phyloP scores from a whole-genome alignment of 371 early-diverging fungal species.

The Mortierella sp. region DNA sequence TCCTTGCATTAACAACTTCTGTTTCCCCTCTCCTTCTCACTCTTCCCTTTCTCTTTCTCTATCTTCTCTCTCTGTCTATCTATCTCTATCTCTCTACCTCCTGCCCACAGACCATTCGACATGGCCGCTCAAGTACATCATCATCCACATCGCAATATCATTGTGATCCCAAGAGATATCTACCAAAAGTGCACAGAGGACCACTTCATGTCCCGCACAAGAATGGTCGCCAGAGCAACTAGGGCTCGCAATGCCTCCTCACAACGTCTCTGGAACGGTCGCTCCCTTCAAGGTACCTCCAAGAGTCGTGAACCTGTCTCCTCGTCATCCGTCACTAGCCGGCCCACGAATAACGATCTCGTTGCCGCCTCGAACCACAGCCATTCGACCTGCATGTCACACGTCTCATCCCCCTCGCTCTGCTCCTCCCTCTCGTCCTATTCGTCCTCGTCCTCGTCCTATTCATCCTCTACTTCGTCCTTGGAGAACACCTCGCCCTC shows the following conservation, averaged over 20 bases:
- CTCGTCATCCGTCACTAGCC: background rate
- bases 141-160: conserved; percentile 35
- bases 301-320: background rate
- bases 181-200: conserved; percentile 47
- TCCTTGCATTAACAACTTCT: conserved; percentile 9
- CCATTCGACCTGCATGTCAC: conserved; percentile 12
- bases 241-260: conserved; percentile 17
- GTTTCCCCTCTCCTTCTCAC: background rate
- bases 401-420: conserved; percentile 31
- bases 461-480: conserved; percentile 14
- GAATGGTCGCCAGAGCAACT: conserved; percentile 11
- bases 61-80: background rate
- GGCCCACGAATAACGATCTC: conserved; percentile 26
- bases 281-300: background rate
- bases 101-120: background rate
- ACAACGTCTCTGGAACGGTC: conserved; percentile 14
- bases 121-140: conserved; percentile 27
- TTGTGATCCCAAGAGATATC: conserved; percentile 43
- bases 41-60: background rate
- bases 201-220: conserved; percentile 20
- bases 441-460: conserved; percentile 19
- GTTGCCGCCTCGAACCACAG: conserved; percentile 10
- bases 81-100: background rate
- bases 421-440: conserved; percentile 20
- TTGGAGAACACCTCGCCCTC: conserved; percentile 12